These are phyloP conservation scores for Aureobasidium vineae DNA, from an alignment of 2,329 filamentous ascomycete genomes.

Conservation along the genomic window DNA sequence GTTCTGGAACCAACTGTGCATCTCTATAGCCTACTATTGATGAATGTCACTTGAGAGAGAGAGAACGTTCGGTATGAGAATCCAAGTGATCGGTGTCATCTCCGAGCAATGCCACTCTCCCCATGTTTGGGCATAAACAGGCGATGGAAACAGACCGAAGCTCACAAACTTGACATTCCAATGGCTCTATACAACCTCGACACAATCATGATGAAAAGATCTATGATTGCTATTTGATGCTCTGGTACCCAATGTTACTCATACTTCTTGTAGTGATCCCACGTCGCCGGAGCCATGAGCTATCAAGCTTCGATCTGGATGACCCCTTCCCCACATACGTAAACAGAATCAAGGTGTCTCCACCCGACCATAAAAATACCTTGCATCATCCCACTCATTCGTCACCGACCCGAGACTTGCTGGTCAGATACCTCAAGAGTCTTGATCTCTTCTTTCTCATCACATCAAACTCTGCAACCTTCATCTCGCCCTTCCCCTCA, in stretches of 20 bases:
- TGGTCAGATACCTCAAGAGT: slow-evolving; percentile 20
- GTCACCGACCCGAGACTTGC: slow-evolving; percentile 23
- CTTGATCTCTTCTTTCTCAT: slow-evolving; percentile 39
- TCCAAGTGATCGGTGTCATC: neutral
- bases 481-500: slow-evolving; percentile 33
- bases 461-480: slow-evolving; percentile 35
- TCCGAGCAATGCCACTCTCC: neutral
- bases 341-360: slow-evolving; percentile 21
- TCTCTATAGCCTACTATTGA: neutral
- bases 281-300: neutral
- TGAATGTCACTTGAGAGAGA: neutral
- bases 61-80: neutral
- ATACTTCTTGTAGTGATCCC: neutral
- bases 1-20: neutral
- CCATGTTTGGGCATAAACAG: slow-evolving; percentile 15
- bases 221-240: neutral
- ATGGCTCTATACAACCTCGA: neutral
- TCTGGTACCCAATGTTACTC: slow-evolving; percentile 9
- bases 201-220: neutral
- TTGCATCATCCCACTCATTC: slow-evolving; percentile 11
- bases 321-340: slow-evolving; percentile 24
- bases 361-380: slow-evolving; percentile 18
- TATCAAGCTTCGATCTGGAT: slow-evolving; percentile 4
- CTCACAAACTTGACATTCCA: neutral
- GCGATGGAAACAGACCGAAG: slow-evolving; percentile 14